phyloP scores from a whole-genome alignment of 768 basidiomycete genomes.

The Trametes elegans region DNA sequence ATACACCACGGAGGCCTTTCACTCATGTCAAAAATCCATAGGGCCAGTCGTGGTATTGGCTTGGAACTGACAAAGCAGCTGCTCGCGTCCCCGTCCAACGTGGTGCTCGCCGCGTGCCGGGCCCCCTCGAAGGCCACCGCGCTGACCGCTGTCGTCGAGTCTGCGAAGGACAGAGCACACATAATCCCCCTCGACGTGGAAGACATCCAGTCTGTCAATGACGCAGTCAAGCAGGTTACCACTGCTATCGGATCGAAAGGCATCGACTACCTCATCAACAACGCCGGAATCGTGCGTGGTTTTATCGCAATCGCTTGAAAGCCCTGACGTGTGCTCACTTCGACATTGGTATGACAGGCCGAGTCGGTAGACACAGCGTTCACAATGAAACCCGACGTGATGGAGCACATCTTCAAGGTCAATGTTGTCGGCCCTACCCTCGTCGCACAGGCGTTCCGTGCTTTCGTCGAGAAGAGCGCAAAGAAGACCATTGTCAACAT shows the following conservation, averaged over 20 bases:
- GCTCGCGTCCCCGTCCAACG: constrained; percentile 18
- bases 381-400: constrained; percentile 23
- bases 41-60: constrained; percentile 33
- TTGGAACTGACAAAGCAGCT: constrained; percentile 24
- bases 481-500: constrained; percentile 36
- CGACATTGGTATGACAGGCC: no score
- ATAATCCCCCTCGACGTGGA: constrained; percentile 33
- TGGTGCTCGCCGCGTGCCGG: constrained; percentile 32
- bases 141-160: constrained; percentile 19
- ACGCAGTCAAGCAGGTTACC: constrained; percentile 22
- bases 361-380: constrained; percentile 31
- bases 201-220: constrained; percentile 27
- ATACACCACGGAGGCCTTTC: no score
- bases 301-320: no score
- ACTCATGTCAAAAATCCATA: constrained; percentile 11
- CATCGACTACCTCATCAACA: constrained; percentile 40
- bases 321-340: no score
- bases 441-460: constrained; percentile 32
- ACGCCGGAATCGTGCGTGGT: constrained; percentile 31
- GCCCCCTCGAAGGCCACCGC: constrained; percentile 25
- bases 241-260: constrained; percentile 29
- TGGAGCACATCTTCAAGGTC: constrained; percentile 26
- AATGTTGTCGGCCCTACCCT: constrained; percentile 39
- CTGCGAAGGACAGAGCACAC: constrained; percentile 31
- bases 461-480: constrained; percentile 32